Conservation (phyloP, 108 stramenopile genomes). For the Pseudonitzschia pungens region DNA sequence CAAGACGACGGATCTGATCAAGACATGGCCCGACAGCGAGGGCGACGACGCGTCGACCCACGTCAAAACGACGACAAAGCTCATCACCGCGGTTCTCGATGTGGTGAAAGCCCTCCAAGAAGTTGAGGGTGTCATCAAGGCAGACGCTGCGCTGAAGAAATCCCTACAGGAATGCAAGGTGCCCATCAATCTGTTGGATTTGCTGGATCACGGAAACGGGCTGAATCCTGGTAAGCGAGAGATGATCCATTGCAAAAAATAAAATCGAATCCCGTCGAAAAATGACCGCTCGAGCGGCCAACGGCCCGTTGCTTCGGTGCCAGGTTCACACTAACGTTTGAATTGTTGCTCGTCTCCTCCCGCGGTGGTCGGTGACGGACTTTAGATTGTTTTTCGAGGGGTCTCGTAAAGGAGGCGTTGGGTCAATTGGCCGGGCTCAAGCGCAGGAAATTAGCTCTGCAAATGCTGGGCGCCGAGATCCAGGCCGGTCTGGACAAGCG, state of each 20-base stretch:
- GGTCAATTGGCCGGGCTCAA: constrained; percentile 73
- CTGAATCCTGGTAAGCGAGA: constrained; percentile 59
- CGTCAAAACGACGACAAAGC: constrained; percentile 58
- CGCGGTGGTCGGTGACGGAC: not conserved
- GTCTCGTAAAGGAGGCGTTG: constrained; percentile 63
- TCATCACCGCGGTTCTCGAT: constrained; percentile 55
- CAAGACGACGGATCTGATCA: constrained; percentile 56
- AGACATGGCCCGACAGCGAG: constrained; percentile 66
- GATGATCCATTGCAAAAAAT: not conserved
- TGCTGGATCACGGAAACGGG: constrained; percentile 68
- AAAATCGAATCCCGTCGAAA: not conserved
- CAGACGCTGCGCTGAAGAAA: constrained; percentile 46
- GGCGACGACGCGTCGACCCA: constrained; percentile 70
- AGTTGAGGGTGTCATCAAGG: constrained; percentile 65
- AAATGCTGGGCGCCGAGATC: constrained; percentile 67
- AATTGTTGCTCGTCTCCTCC: not conserved
- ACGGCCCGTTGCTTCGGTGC: too few relatives aligned
- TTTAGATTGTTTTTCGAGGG: constrained; percentile 70
- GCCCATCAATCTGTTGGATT: constrained; percentile 77
- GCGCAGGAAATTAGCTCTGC: constrained; percentile 68
- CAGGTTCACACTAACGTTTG: not conserved
- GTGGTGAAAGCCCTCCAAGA: constrained; percentile 44
- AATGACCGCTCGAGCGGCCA: too few relatives aligned
- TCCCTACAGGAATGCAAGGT: constrained; percentile 63
- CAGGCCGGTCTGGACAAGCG: constrained; percentile 46